A percentile compares a stretch with the other conserved stretches of the same genome.
Evolutionary conservation across 139 green algal genomes (phyloP).

Genomic region (Volvox reticuliferus): DNA sequence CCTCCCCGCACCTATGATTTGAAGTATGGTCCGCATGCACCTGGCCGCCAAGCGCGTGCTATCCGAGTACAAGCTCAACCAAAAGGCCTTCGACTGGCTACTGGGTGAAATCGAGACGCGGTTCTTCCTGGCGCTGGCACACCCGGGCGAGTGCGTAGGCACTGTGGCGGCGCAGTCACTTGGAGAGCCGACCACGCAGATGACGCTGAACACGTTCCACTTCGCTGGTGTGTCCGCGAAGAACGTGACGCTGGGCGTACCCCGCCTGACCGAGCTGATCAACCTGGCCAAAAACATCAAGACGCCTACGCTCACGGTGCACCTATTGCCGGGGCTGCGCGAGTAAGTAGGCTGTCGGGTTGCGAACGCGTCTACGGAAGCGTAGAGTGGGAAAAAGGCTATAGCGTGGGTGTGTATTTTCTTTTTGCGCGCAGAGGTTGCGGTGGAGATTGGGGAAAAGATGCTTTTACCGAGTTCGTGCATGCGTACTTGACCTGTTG

Average conservation of each 20-base stretch:
- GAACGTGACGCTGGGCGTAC: conserved; percentile 99
- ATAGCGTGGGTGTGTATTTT: too few species aligned
- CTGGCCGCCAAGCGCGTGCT: conserved; percentile 93
- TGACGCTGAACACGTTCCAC: conserved; percentile 99
- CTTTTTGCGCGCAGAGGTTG: too few species aligned
- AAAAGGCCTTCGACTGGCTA: conserved; percentile 92
- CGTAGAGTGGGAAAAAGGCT: too few species aligned
- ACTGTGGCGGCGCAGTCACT: conserved; percentile 97
- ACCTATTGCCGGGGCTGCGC: conserved; percentile 69
- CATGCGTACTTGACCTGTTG: too few species aligned
- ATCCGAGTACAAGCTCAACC: conserved; percentile 86
- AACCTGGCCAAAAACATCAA: conserved; percentile 99
- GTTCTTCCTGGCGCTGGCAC: conserved; percentile 62
- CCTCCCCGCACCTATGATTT: not conserved
- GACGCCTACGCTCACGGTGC: conserved; percentile 94
- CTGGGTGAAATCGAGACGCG: conserved; percentile 91
- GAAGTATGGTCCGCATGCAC: conserved; percentile 81
- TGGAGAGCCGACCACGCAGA: conserved; percentile 97
- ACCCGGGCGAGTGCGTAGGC: conserved; percentile 93
- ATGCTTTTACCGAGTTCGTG: too few species aligned
- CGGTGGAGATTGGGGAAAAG: too few species aligned
- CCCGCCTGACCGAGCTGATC: conserved; percentile 99
- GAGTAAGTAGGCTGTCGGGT: conserved; percentile 11
- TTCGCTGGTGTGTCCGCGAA: conserved; percentile 95
- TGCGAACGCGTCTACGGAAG: not conserved